A percentile compares a stretch with the other conserved stretches of the same genome.
Evolutionary conservation across 345 rosid species (phyloP).

Genomic region (Raphanus raphanistrum): DNA sequence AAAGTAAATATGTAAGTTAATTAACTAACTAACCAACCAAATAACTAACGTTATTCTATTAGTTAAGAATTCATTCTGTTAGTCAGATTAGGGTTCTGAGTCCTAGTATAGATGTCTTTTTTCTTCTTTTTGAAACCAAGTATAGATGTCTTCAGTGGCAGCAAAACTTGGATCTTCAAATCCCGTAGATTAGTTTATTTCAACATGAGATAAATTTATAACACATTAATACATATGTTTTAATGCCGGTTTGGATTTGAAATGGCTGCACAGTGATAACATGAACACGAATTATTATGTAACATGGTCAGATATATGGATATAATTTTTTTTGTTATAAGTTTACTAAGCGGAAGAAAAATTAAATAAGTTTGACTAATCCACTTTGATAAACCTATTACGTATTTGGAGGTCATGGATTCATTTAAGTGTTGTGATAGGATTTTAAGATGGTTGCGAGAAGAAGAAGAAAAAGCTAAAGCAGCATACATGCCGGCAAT

Average conservation of each 20-base stretch:
- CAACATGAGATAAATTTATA: background rate
- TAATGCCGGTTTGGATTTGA: background rate
- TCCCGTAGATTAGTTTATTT: background rate
- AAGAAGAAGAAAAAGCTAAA: conserved; percentile 56
- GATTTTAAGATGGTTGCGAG: conserved; percentile 70
- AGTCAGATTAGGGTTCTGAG: background rate
- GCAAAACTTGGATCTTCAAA: background rate
- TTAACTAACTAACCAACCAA: background rate
- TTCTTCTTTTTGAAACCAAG: background rate
- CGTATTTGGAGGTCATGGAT: background rate
- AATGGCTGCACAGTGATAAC: background rate
- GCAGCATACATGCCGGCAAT: conserved; percentile 43
- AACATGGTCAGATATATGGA: background rate
- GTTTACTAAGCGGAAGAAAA: background rate
- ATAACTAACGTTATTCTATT: background rate
- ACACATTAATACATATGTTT: background rate
- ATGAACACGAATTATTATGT: background rate
- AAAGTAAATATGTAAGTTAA: background rate
- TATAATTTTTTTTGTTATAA: too few relatives aligned
- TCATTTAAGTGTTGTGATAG: conserved; percentile 38
- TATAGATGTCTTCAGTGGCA: background rate
- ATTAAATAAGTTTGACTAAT: background rate
- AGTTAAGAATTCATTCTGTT: background rate
- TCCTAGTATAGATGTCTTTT: background rate
- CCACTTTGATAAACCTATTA: background rate